phyloP scores from a whole-genome alignment of 2,329 filamentous ascomycete species.

The Botrytis porri region DNA sequence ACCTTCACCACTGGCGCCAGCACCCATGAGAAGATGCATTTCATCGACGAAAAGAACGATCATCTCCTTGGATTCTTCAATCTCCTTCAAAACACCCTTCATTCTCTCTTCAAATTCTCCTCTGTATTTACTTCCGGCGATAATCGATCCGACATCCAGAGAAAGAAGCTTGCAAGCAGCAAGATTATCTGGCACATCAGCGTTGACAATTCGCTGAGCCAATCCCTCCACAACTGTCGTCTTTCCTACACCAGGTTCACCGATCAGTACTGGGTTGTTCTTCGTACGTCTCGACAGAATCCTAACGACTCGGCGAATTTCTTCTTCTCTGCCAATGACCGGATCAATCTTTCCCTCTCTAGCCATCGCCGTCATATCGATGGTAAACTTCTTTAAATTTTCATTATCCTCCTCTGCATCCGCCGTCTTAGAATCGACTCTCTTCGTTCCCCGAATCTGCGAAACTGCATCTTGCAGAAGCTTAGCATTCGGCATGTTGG shows the following conservation, averaged over 20 bases:
- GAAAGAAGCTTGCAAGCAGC: conserved; percentile 92
- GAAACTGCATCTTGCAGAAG: conserved; percentile 87
- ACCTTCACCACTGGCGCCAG: conserved; percentile 88
- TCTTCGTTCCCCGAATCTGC: conserved; percentile 85
- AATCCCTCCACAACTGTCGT: conserved; percentile 97
- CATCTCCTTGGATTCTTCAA: conserved; percentile 89
- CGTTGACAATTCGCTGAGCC: conserved; percentile 91
- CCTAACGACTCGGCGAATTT: conserved; percentile 86
- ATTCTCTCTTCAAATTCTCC: conserved; percentile 99
- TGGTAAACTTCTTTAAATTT: conserved; percentile 96
- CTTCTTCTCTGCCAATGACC: conserved; percentile 94
- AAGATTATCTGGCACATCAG: conserved; percentile 92
- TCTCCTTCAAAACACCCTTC: conserved; percentile 98
- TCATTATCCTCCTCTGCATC: conserved; percentile 91
- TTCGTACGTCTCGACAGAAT: conserved; percentile 93
- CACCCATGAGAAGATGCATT: conserved; percentile 97
- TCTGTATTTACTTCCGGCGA: conserved; percentile 96
- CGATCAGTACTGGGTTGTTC: conserved; percentile 98
- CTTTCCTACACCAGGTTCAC: conserved; percentile 97
- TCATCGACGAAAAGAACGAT: conserved; percentile 98
- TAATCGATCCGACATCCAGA: conserved; percentile 89
- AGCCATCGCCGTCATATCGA: conserved; percentile 96
- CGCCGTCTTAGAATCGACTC: conserved; percentile 94
- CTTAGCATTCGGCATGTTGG: conserved; percentile 89
- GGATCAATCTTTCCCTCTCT: conserved; percentile 97